Evolutionary conservation across 495 filamentous ascomycete species (phyloP), one percentile per base, ranked within the genome.

Genomic region (Schizothecium vesticola): DNA sequence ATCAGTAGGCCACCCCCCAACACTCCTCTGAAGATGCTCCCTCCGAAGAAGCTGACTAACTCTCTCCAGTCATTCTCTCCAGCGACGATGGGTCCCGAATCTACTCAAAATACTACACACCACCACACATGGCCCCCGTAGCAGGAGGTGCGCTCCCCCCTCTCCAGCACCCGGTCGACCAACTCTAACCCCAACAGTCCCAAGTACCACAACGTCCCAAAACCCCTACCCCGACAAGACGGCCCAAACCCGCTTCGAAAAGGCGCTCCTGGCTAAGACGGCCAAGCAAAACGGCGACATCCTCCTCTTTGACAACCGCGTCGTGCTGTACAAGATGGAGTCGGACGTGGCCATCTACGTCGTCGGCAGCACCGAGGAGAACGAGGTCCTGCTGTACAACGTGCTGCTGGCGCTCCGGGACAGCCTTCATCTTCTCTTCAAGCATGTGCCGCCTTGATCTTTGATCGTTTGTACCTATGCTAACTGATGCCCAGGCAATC

Each of bases 271-370:
- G 58, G 92, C 95, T 69, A 99, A 99, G 86, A 99, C 95, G 19
- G 92, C 91, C 71, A 99, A 99, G 83, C 92, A 94, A 74, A 91
- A 87, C 25, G 91, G 90, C 65, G 95, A 99, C 81, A 93, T 99
- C 72, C 96, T 99, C 65, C 87, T 98, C 61, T 98, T 96, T 82
- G 95, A 98, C 79, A 92, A 92, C 80, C 88, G 91, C 71, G 87
- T 98, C 36, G 93, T 98, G 33, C 92, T 98, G 33, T 99, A 96
- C 85, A 98, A 98, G 87, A 90, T 89, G 81, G 95, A 99, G 84
- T 91, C 91, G 71, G 95, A 99, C 79, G 92, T 99, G 28, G 96
- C 96, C 88, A 85, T 99, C 65, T 99, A 97, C 76, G 93, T 97
- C 26, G 92, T 99, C 9, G 75, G 75, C 60, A 89, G 92, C 59